A percentile compares a stretch with the other conserved stretches of the same genome.
These are phyloP conservation scores for Tuber melanosporum DNA, from an alignment of 495 filamentous ascomycete genomes.

Conservation along the genomic window DNA sequence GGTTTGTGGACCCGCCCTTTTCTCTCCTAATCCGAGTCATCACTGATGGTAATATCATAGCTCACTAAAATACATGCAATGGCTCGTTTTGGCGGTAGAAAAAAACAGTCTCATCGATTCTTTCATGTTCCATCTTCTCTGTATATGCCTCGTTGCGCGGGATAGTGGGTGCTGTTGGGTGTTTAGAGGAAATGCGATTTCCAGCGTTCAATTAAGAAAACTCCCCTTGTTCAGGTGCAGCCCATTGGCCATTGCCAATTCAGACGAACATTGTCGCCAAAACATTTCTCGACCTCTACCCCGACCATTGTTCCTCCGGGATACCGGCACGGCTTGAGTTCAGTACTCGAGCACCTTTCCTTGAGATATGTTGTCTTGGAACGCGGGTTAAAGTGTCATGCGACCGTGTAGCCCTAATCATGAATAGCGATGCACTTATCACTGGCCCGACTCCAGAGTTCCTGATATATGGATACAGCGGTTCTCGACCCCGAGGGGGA, in stretches of 20 bases:
- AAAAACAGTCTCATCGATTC: constrained; percentile 21
- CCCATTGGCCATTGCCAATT: constrained; percentile 21
- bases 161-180: constrained; percentile 9
- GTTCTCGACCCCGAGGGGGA: background rate
- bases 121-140: constrained; percentile 32
- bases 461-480: background rate
- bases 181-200: constrained; percentile 6
- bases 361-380: background rate
- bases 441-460: background rate
- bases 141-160: constrained; percentile 27
- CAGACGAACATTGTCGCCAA: background rate
- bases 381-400: background rate
- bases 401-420: background rate
- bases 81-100: constrained; percentile 16
- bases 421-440: background rate
- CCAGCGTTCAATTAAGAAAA: constrained; percentile 19
- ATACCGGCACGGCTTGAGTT: background rate
- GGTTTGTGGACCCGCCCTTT: constrained; percentile 45
- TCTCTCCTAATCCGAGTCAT: constrained; percentile 7
- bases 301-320: background rate
- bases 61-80: constrained; percentile 40
- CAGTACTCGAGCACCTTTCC: background rate
- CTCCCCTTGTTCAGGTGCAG: constrained; percentile 24
- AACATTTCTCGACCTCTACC: background rate
- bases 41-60: constrained; percentile 33